These are phyloP conservation scores for Leccinum broughii DNA, from an alignment of 768 basidiomycete species.

Conservation along the genomic window DNA sequence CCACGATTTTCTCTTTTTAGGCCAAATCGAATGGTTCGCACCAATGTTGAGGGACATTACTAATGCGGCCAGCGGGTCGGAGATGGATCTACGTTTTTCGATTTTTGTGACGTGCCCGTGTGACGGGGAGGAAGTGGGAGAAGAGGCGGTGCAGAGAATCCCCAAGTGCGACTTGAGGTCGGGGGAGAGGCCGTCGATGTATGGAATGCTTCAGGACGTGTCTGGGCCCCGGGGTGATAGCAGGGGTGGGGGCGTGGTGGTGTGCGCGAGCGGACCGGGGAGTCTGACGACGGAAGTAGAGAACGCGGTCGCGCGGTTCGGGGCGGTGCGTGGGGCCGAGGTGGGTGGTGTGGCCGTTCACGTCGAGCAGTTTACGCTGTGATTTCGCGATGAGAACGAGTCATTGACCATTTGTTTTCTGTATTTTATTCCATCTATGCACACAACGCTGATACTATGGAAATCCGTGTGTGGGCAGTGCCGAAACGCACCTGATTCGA, in stretches of 20 bases:
- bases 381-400: not conserved
- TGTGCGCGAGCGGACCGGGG: slow-evolving; percentile 82
- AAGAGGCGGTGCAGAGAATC: not conserved
- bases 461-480: not conserved
- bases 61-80: slow-evolving; percentile 34
- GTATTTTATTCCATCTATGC: not conserved
- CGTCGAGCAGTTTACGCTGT: slow-evolving; percentile 68
- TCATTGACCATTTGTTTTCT: not conserved
- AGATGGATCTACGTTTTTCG: slow-evolving; percentile 66
- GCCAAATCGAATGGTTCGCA: slow-evolving; percentile 49
- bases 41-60: slow-evolving; percentile 50
- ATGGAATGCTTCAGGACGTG: slow-evolving; percentile 46
- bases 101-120: slow-evolving; percentile 74
- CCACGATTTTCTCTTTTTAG: slow-evolving; percentile 27
- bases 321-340: slow-evolving; percentile 38
- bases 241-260: slow-evolving; percentile 60
- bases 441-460: not conserved
- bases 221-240: slow-evolving; percentile 7
- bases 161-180: not conserved
- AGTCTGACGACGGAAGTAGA: slow-evolving; percentile 66
- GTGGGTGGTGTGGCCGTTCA: slow-evolving; percentile 72
- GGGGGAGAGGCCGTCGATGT: slow-evolving; percentile 42
- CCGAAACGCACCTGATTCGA: no score
- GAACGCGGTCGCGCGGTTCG: slow-evolving; percentile 73
- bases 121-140: slow-evolving; percentile 38